Conservation (phyloP, 1,284 basidiomycete genomes). For the Cerioporus squamosus region DNA sequence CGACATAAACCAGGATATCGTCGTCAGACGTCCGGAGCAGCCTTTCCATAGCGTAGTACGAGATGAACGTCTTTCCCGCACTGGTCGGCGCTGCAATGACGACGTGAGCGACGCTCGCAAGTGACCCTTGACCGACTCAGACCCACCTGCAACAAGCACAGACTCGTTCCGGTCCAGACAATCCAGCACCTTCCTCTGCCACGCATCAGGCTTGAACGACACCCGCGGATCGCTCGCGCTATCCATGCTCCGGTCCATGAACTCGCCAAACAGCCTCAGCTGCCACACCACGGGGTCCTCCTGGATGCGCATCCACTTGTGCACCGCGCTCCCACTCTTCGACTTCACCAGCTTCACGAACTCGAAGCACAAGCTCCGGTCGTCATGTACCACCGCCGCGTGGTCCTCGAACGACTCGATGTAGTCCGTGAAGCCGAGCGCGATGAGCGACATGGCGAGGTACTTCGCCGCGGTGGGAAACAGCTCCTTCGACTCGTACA, state of each 20-base stretch:
- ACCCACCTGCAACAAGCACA: conserved; percentile 66
- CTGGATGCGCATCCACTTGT: conserved; percentile 58
- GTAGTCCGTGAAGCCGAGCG: conserved; percentile 52
- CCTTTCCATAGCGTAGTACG: conserved; percentile 77
- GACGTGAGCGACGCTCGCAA: background rate
- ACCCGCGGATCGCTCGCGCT: conserved; percentile 60
- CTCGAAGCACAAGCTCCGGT: conserved; percentile 52
- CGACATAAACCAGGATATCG: conserved; percentile 72
- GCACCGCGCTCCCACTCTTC: conserved; percentile 42
- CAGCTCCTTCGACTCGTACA: conserved; percentile 42
- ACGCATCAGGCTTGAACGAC: conserved; percentile 67
- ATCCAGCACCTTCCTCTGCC: conserved; percentile 71
- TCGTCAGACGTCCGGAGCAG: conserved; percentile 62
- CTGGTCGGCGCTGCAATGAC: conserved; percentile 59
- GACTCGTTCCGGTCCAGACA: conserved; percentile 62
- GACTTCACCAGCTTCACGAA: conserved; percentile 58
- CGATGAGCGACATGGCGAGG: conserved; percentile 44
- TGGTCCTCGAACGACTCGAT: conserved; percentile 30
- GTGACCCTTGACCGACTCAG: background rate
- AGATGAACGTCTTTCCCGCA: conserved; percentile 78
- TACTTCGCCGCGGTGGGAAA: conserved; percentile 42
- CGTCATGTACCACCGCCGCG: conserved; percentile 29
- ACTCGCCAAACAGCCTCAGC: conserved; percentile 68
- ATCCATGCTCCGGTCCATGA: conserved; percentile 75
- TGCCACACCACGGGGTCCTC: conserved; percentile 69